Conservation (phyloP, 768 basidiomycete species). For the Boletales sp. region DNA sequence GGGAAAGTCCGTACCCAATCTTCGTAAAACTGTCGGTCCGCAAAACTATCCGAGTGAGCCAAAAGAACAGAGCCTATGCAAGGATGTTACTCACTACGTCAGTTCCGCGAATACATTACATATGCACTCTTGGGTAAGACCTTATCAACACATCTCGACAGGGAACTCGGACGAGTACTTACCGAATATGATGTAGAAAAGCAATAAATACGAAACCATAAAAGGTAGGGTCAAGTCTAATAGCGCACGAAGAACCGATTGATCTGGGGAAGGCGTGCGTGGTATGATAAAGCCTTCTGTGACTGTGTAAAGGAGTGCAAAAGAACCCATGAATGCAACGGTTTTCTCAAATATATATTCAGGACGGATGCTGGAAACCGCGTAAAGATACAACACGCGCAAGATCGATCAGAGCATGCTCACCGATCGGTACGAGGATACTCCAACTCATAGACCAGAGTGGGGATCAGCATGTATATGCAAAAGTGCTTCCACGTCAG, state of each 20-base stretch:
- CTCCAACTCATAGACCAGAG: constrained; percentile 93
- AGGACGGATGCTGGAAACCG: constrained; percentile 39
- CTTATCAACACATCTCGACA: not conserved
- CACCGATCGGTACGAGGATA: constrained; percentile 88
- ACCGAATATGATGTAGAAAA: constrained; percentile 88
- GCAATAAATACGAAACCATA: constrained; percentile 86
- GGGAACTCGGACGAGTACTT: constrained; percentile 1
- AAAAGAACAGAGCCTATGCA: not conserved
- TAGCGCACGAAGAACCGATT: constrained; percentile 71
- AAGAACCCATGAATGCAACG: constrained; percentile 92
- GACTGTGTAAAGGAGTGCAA: constrained; percentile 88
- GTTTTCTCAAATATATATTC: constrained; percentile 53
- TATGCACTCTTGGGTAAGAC: constrained; percentile 69
- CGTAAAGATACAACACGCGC: not conserved
- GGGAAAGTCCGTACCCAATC: constrained; percentile 66
- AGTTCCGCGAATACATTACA: constrained; percentile 95
- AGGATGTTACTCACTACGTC: constrained; percentile 58
- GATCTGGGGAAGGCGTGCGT: constrained; percentile 60
- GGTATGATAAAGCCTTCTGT: constrained; percentile 95
- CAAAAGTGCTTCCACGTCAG: constrained; percentile 79
- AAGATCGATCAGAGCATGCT: constrained; percentile 18
- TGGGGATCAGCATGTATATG: constrained; percentile 84
- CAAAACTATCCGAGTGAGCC: constrained; percentile 56
- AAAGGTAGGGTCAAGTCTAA: constrained; percentile 90
- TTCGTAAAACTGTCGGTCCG: constrained; percentile 96